Conservation (phyloP, 2,329 filamentous ascomycete genomes). For the Bipolaris gigantea region DNA sequence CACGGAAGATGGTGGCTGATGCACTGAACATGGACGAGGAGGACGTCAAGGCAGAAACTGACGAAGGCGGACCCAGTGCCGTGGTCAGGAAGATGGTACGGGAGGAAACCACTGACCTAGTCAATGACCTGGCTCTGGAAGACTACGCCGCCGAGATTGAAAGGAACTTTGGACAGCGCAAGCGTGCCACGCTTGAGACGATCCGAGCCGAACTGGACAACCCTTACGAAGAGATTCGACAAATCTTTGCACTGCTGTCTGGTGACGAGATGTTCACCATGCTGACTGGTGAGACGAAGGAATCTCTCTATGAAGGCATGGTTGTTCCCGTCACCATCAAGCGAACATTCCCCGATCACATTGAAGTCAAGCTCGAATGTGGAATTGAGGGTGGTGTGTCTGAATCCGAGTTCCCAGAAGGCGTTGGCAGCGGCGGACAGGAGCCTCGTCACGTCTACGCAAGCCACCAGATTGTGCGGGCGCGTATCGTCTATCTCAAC, state of each 20-base stretch:
- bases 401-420: constrained; percentile 76
- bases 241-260: constrained; percentile 70
- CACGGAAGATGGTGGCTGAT: constrained; percentile 97
- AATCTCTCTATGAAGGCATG: constrained; percentile 85
- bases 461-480: constrained; percentile 80
- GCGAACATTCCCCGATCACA: constrained; percentile 86
- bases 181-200: constrained; percentile 92
- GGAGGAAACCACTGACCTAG: constrained; percentile 89
- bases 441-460: constrained; percentile 67
- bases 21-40: constrained; percentile 96
- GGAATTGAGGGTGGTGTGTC: constrained; percentile 89
- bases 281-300: constrained; percentile 89
- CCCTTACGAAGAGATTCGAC: constrained; percentile 91
- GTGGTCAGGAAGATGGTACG: constrained; percentile 95
- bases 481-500: constrained; percentile 85
- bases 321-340: constrained; percentile 87
- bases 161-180: constrained; percentile 88
- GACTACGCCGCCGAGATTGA: constrained; percentile 96
- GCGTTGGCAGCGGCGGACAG: constrained; percentile 55
- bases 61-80: constrained; percentile 85
- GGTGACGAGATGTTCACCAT: constrained; percentile 90
- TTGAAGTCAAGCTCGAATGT: constrained; percentile 90
- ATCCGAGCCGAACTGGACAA: constrained; percentile 91
- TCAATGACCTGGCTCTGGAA: constrained; percentile 94
- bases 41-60: constrained; percentile 91